Percentiles rank a stretch among this genome's conserved stretches.
These are phyloP conservation scores for Pseudonectria foliicola DNA, from an alignment of 2,329 filamentous ascomycete species.

Conservation along the genomic window DNA sequence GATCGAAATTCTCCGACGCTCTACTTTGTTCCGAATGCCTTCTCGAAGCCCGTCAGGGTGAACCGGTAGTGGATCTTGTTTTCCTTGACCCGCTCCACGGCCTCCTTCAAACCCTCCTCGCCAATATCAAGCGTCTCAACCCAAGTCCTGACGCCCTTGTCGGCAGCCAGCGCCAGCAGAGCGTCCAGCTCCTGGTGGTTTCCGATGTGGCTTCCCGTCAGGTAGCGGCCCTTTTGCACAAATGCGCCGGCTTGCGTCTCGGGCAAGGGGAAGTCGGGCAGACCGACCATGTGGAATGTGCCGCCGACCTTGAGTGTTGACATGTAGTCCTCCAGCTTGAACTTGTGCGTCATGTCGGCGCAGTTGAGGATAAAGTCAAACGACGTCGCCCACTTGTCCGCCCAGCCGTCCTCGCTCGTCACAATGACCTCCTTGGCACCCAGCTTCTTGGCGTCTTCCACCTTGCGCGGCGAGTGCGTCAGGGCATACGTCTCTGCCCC, in stretches of 20 bases:
- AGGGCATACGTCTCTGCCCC: constrained; percentile 61
- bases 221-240: constrained; percentile 43
- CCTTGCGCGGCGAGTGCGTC: constrained; percentile 52
- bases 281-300: constrained; percentile 51
- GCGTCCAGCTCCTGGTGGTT: constrained; percentile 52
- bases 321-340: constrained; percentile 47
- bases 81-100: constrained; percentile 60
- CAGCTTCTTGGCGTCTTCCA: constrained; percentile 51
- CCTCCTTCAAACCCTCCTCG: constrained; percentile 62
- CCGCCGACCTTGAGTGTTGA: constrained; percentile 44
- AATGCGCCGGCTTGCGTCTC: constrained; percentile 35
- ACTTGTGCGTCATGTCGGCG: constrained; percentile 43
- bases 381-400: constrained; percentile 41
- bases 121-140: constrained; percentile 58
- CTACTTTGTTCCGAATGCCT: constrained; percentile 42
- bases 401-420: constrained; percentile 48
- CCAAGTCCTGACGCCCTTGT: constrained; percentile 49
- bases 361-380: constrained; percentile 48
- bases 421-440: constrained; percentile 51
- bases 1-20: too few species aligned
- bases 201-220: constrained; percentile 53
- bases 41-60: constrained; percentile 61
- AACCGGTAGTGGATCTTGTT: constrained; percentile 68
- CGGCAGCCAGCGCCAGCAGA: constrained; percentile 49
- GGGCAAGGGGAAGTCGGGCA: constrained; percentile 44